These are phyloP conservation scores for Ajuga reptans DNA, from an alignment of 305 asterid genomes.

Conservation along the genomic window DNA sequence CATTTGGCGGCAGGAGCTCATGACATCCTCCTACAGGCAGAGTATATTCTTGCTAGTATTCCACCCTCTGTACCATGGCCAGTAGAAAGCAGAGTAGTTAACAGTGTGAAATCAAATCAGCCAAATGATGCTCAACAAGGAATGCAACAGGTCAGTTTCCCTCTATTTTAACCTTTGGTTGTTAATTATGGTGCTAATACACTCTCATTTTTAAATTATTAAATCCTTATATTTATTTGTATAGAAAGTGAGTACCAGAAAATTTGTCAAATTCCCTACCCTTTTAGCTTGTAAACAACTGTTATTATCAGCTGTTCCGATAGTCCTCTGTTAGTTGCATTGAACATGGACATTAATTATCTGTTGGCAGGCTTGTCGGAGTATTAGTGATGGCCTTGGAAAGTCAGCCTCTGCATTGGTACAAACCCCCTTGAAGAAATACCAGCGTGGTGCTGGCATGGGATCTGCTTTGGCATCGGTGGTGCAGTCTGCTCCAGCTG, in stretches of 20 bases:
- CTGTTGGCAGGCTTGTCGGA: conserved; percentile 71
- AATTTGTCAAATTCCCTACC: not conserved
- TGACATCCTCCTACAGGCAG: conserved; percentile 88
- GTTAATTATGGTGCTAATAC: not conserved
- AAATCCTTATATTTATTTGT: conserved; percentile 2
- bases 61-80: conserved; percentile 87
- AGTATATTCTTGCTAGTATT: conserved; percentile 65
- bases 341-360: conserved; percentile 14
- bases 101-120: conserved; percentile 73
- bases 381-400: conserved; percentile 80
- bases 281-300: not conserved
- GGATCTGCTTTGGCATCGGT: conserved; percentile 81
- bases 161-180: too few relatives aligned
- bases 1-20: conserved; percentile 96
- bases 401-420: conserved; percentile 88
- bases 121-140: conserved; percentile 92
- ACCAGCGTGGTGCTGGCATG: conserved; percentile 73
- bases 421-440: conserved; percentile 64
- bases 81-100: conserved; percentile 43
- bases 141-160: conserved; percentile 67
- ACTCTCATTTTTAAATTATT: not conserved
- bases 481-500: conserved; percentile 86
- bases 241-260: not conserved
- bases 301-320: not conserved
- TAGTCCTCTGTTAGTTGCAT: conserved; percentile 10